These are phyloP conservation scores for Wickerhamomyces mucosus DNA, from an alignment of 805 yeast genomes.

Conservation along the genomic window DNA sequence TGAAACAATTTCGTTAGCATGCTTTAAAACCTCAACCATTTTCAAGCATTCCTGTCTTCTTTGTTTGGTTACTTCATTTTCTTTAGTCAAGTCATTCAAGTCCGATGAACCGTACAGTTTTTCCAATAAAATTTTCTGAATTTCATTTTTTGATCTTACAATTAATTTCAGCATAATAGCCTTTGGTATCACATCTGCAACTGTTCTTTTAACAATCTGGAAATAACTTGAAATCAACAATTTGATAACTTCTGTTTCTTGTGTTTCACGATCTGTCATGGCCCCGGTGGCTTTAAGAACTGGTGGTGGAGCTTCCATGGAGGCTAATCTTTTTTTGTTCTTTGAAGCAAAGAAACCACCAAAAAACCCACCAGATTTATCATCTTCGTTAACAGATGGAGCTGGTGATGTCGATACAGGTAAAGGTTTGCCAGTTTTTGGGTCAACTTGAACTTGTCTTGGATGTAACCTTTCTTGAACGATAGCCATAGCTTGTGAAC, in stretches of 20 bases:
- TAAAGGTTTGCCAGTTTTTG: conserved; percentile 81
- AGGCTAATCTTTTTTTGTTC: conserved; percentile 87
- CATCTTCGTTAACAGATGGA: conserved; percentile 24
- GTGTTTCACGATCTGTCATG: conserved; percentile 88
- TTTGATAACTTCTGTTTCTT: conserved; percentile 96
- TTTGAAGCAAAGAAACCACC: conserved; percentile 92
- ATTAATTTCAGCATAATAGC: conserved; percentile 91
- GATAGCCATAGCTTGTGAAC: conserved; percentile 89
- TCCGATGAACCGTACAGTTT: conserved; percentile 73
- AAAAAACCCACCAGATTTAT: conserved; percentile 70
- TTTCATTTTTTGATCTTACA: conserved; percentile 71
- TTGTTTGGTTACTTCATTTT: conserved; percentile 85
- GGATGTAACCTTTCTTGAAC: conserved; percentile 75
- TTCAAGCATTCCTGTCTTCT: conserved; percentile 90
- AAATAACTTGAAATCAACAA: conserved; percentile 84
- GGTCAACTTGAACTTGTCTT: conserved; percentile 72
- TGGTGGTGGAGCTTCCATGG: conserved; percentile 97
- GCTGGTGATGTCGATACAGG: conserved; percentile 23
- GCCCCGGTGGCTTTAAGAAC: conserved; percentile 85
- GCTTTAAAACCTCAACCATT: conserved; percentile 87
- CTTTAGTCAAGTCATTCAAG: conserved; percentile 73
- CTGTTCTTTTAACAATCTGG: conserved; percentile 85
- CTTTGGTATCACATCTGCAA: conserved; percentile 90
- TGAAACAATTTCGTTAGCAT: conserved; percentile 83
- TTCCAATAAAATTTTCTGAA: conserved; percentile 84